Evolutionary conservation across 1,284 basidiomycete species (phyloP), one percentile per base, ranked within the genome.

Genomic region (Singerocomus inundabilis): DNA sequence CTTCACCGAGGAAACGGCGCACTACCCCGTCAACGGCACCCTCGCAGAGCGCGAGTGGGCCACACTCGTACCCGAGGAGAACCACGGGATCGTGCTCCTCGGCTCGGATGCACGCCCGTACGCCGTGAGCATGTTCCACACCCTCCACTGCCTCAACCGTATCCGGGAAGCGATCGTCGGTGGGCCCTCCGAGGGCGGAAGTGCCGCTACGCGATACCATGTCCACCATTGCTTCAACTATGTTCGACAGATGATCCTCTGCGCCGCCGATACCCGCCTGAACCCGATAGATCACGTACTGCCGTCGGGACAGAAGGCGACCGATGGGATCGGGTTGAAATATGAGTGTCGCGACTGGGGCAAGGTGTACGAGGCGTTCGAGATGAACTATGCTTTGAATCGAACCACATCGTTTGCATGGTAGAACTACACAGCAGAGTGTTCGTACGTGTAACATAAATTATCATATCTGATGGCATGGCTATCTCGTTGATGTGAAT

Each of bases 171-270:
- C 55, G 7, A 63, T 64, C 48, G 33, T 56, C n/a, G n/a, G n/a
- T 9, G 30, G 10, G 2, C 10, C 36, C 0, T 40, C 34, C 12
- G 28, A 35, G 15, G n/a, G n/a, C n/a, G n/a, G n/a, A n/a, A 25
- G 21, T 9, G 21, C 18, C 2, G 43, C 44, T 1, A 46, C 49
- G 1, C 54, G 56, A 36, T 39, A 50, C 7, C 54, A 60, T 18
- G 57, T 52, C 6, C 57, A 59, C 2, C 69, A 71, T 29, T 72
- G 69, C 35, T 53, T 72, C 56, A 71, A 67, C 41, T 70, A 72
- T 26, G 44, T 71, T 1, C 62, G 67, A 1, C 68, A 72, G 46
- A 61, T 62, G 43, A 44, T 71, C 1, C 55, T 72, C 13, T 71
- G 70, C 24, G 57, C 54, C 1, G 59, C 63, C 4, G 56, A 67